These are phyloP conservation scores for Fusarium sp. DNA, from an alignment of 2,329 filamentous ascomycete species.

Conservation along the genomic window DNA sequence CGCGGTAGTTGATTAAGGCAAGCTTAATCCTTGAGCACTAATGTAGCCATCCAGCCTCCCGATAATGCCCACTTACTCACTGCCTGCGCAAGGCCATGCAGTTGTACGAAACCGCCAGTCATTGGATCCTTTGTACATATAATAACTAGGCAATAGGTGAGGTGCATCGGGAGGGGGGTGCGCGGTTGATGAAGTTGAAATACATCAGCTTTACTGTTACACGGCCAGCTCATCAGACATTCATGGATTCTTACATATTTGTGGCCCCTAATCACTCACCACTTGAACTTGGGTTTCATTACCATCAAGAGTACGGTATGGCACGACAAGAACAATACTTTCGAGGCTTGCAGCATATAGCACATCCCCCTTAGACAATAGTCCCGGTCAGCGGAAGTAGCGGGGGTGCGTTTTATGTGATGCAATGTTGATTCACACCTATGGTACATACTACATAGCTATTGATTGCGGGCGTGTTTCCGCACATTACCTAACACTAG, in stretches of 20 bases:
- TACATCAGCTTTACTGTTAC: constrained; percentile 39
- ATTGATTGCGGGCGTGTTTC: constrained; percentile 8
- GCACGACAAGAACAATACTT: constrained; percentile 10
- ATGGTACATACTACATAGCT: not conserved
- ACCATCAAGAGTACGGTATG: not conserved
- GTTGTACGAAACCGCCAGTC: constrained; percentile 9
- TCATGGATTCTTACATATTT: constrained; percentile 27
- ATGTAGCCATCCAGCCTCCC: constrained; percentile 27
- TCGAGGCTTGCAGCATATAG: constrained; percentile 9
- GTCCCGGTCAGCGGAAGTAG: not conserved
- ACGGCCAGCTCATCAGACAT: constrained; percentile 47
- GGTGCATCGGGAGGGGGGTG: constrained; percentile 8
- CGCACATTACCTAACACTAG: constrained; percentile 5
- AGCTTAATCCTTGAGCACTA: constrained; percentile 22
- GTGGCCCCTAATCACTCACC: constrained; percentile 15
- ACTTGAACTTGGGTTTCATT: constrained; percentile 7
- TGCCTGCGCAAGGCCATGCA: constrained; percentile 19
- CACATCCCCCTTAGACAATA: constrained; percentile 6
- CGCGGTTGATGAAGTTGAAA: constrained; percentile 14
- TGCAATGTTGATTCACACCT: not conserved
- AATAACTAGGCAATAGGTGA: constrained; percentile 21
- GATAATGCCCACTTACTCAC: constrained; percentile 26
- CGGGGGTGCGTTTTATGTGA: not conserved
- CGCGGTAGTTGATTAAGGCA: constrained; percentile 18
- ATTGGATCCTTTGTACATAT: not conserved